Conservation (phyloP, 306 rosid species). For the Cucurbita moschata region DNA sequence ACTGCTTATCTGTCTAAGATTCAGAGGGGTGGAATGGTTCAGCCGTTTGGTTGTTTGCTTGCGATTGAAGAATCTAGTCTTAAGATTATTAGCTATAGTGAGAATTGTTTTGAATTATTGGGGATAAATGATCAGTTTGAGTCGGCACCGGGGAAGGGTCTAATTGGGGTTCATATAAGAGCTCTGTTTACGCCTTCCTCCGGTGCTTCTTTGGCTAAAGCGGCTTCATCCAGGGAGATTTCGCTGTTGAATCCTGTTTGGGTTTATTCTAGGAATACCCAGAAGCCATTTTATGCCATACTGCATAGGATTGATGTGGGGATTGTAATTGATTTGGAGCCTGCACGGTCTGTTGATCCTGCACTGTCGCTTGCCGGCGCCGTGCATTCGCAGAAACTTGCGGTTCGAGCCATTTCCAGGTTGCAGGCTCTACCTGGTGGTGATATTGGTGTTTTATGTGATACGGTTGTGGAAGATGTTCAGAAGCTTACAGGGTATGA, state of each 20-base stretch:
- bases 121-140: slow-evolving; percentile 25
- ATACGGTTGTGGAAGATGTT: slow-evolving; percentile 57
- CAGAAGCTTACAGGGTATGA: slow-evolving; percentile 77
- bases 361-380: slow-evolving; percentile 68
- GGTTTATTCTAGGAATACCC: slow-evolving; percentile 38
- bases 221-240: slow-evolving; percentile 39
- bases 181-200: slow-evolving; percentile 55
- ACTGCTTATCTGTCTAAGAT: slow-evolving; percentile 38
- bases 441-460: slow-evolving; percentile 50
- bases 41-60: slow-evolving; percentile 66
- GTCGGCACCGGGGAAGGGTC: slow-evolving; percentile 6
- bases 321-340: slow-evolving; percentile 73
- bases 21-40: slow-evolving; percentile 67
- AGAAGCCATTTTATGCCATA: slow-evolving; percentile 70
- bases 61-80: slow-evolving; percentile 45
- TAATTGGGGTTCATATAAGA: slow-evolving; percentile 52
- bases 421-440: slow-evolving; percentile 67
- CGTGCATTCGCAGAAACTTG: slow-evolving; percentile 72
- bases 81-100: slow-evolving; percentile 45
- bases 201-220: slow-evolving; percentile 43
- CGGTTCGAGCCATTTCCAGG: slow-evolving; percentile 71
- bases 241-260: slow-evolving; percentile 57
- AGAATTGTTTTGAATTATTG: slow-evolving; percentile 49
- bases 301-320: slow-evolving; percentile 78
- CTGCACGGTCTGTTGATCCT: slow-evolving; percentile 44